phyloP scores from a whole-genome alignment of 768 basidiomycete species.

The Lentinula lateritia region DNA sequence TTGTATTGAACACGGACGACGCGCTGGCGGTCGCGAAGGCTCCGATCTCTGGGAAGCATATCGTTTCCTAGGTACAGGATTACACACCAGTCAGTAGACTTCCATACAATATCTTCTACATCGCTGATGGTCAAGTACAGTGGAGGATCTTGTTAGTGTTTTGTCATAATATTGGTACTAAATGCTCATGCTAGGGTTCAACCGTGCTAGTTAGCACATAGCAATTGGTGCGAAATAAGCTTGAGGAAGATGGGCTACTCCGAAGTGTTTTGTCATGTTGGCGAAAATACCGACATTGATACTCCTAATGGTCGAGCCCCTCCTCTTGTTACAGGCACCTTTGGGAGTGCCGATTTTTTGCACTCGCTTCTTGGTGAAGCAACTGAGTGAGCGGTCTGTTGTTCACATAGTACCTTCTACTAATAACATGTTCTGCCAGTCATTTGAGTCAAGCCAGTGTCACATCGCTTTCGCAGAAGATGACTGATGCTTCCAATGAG shows the following conservation, averaged over 20 bases:
- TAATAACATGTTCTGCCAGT: slow-evolving; percentile 20
- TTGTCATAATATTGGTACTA: neutral
- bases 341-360: slow-evolving; percentile 64
- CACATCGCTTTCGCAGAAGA: slow-evolving; percentile 49
- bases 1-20: slow-evolving; percentile 67
- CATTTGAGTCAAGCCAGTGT: slow-evolving; percentile 58
- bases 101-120: neutral
- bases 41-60: slow-evolving; percentile 62
- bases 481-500: slow-evolving; percentile 35
- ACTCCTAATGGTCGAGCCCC: slow-evolving; percentile 53
- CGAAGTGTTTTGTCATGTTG: slow-evolving; percentile 78
- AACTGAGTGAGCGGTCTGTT: slow-evolving; percentile 39
- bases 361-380: slow-evolving; percentile 63
- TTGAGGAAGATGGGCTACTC: slow-evolving; percentile 64
- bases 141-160: slow-evolving; percentile 51
- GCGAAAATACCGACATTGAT: slow-evolving; percentile 50
- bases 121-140: neutral
- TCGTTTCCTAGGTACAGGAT: slow-evolving; percentile 61
- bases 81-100: slow-evolving; percentile 39
- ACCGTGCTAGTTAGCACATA: slow-evolving; percentile 48
- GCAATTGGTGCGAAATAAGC: slow-evolving; percentile 75
- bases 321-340: slow-evolving; percentile 65
- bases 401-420: neutral
- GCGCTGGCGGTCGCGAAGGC: slow-evolving; percentile 46
- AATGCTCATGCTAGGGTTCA: neutral